Evolutionary conservation across 257 asterid species (phyloP), one percentile per base, ranked within the genome.

Genomic region (Solanum tarijense): DNA sequence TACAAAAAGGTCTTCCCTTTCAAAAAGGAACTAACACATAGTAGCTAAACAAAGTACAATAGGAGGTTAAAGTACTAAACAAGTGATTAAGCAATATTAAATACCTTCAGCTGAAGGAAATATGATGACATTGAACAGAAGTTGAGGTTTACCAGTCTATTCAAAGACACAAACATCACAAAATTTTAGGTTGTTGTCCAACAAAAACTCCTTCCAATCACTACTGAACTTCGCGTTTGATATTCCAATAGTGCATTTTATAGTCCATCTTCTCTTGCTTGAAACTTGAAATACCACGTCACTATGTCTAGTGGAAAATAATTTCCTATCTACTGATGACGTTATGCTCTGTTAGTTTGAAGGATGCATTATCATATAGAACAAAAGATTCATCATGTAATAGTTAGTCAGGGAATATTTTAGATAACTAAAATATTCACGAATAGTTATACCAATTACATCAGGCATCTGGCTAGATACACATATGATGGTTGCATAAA

Each of bases 401-500:
- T 73, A 34, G 46, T 20, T 4, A 34, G 27, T 20, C 82, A 10
- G 32, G 32, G 32, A 0, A 9, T 21, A 21, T 36, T 5, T 38
- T 23, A 39, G 34, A 25, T 76, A 1, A 9, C 36, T 12, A 38
- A 23, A 7, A 58, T 7, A 46, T 29, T 4, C 21, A 27, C 5
- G 10, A 86, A n/a, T 62, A 9, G 1, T 8, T 12, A 90, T 89
- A 41, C 1, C 16, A 55, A n/a, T 46, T 1, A 10, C 1, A 46
- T 27, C 8, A 3, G 31, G 38, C 18, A 2, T 2, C 62, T n/a
- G 55, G 60, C 60, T 3, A 1, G 55, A 41, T 73, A 39, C 27
- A 88, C 84, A 65, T 73, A 88, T 39, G 90, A 86, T 43, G 90
- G 87, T 5, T 90, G 88, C 88, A 90, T 86, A 27, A 86, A 83